Evolutionary conservation across 176 grass and related monocot genomes (phyloP), one percentile per base, ranked within the genome.

Genomic region (Zoysia pacifica): DNA sequence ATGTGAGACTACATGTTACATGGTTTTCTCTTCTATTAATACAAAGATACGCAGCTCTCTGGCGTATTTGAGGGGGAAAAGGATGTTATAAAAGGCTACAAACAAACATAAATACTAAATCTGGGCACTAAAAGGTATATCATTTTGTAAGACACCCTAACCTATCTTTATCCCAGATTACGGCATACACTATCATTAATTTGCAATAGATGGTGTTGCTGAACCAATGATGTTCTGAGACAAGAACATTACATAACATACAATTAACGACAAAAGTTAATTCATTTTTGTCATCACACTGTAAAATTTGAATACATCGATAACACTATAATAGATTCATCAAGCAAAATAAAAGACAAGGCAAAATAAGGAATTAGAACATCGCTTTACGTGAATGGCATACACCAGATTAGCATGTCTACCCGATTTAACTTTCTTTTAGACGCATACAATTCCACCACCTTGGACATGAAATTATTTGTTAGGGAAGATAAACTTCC

Each of bases 281-380:
- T 73, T 53, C 28, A 74, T 14, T 36, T 9, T 44, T 48, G 43
- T 80, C 4, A 64, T 65, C 43, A 10, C 49, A 79, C 11, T 58
- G 67, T 12, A 11, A 79, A 56, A 79, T 69, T 8, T 73, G 41
- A 53, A 81, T 76, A 48, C 9, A 77, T 13, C 28, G 72, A 72
- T 10, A 73, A 55, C 40, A 65, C 43, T 47, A 58, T 52, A 56
- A 20, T 20, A 82, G 77, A 72, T 35, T 77, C 39, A 81, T 36
- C 41, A 16, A 12, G 8, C 37, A 50, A 79, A 78, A 41, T 9
- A 50, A 16, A 60, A 13, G 67, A 73, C 38, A 49, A 12, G 11
- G 14, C 15, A 54, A 35, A 19, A 68, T 5, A 8, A 66, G 35
- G 19, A 41, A 11, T 62, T 18, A 40, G 77, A 77, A 72, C 11